A percentile compares a stretch with the other conserved stretches of the same genome.
Conservation (phyloP, 2,329 filamentous ascomycete genomes). For the Colletotrichum trifolii region DNA sequence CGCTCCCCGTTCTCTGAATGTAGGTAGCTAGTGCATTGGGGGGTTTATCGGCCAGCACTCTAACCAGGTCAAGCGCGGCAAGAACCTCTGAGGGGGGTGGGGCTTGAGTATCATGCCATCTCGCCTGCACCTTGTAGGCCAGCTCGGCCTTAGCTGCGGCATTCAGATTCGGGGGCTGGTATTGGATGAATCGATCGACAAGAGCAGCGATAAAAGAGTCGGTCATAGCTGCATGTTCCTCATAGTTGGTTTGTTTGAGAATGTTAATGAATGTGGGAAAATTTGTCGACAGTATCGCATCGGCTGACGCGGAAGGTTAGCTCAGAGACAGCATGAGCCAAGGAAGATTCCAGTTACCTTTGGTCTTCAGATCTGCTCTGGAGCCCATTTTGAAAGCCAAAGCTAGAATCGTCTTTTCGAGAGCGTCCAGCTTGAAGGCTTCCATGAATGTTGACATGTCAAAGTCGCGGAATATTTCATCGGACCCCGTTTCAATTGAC, state of each 20-base stretch:
- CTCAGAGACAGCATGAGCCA: conserved; percentile 51
- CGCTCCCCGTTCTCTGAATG: conserved; percentile 79
- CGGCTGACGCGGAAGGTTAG: conserved; percentile 69
- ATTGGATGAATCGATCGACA: conserved; percentile 86
- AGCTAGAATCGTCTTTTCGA: conserved; percentile 88
- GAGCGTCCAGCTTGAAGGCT: conserved; percentile 91
- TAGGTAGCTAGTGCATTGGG: conserved; percentile 69
- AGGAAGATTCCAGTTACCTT: conserved; percentile 70
- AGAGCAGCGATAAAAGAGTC: conserved; percentile 80
- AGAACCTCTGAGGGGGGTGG: conserved; percentile 75
- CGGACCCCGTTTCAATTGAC: conserved; percentile 88
- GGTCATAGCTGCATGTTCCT: conserved; percentile 73
- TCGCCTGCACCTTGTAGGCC: conserved; percentile 71
- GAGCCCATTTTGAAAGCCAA: conserved; percentile 88
- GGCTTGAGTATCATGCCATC: conserved; percentile 74
- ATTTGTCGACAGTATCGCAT: conserved; percentile 87
- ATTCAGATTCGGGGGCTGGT: conserved; percentile 87
- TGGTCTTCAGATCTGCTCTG: conserved; percentile 84
- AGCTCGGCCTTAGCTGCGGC: conserved; percentile 78
- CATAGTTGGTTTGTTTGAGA: conserved; percentile 72
- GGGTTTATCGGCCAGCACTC: conserved; percentile 70
- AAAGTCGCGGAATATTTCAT: conserved; percentile 95
- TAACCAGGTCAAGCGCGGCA: conserved; percentile 75
- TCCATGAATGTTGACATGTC: conserved; percentile 96
- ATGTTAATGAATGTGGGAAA: conserved; percentile 82